phyloP scores from a whole-genome alignment of 140 eudicot species.

The Cichorium intybus region DNA sequence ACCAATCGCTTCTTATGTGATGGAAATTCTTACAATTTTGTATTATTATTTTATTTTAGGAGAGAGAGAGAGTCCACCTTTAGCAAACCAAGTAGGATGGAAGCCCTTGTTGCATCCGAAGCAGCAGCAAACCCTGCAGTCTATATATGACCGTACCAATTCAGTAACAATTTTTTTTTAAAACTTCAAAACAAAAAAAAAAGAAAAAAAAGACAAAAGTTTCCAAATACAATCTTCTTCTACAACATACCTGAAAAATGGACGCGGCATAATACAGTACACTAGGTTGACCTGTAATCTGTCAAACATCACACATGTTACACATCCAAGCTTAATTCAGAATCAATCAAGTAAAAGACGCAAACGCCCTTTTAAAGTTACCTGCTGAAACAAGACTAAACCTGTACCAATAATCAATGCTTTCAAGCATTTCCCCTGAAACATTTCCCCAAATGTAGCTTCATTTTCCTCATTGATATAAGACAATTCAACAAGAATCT shows the following conservation, averaged over 20 bases:
- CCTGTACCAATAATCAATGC: conserved; percentile 88
- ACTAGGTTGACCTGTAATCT: conserved; percentile 98
- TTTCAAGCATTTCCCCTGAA: conserved; percentile 87
- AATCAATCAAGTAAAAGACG: neutral
- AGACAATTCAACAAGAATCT: conserved; percentile 78
- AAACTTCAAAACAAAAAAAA: neutral
- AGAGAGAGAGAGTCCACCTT: conserved; percentile 50
- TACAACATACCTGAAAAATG: conserved; percentile 64
- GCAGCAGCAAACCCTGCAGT: conserved; percentile 98
- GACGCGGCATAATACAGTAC: conserved; percentile 88
- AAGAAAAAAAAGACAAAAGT: neutral
- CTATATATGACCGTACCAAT: conserved; percentile 31
- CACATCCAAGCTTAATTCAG: conserved; percentile 1
- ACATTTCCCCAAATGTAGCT: conserved; percentile 70
- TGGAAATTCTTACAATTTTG: neutral
- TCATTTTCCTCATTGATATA: conserved; percentile 62
- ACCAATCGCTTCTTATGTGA: neutral
- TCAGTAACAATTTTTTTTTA: conserved; percentile 14
- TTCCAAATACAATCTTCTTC: neutral
- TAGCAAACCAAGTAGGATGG: conserved; percentile 80
- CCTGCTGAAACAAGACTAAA: conserved; percentile 93
- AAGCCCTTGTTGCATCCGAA: conserved; percentile 91
- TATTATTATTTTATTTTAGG: neutral
- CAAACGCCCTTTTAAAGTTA: conserved; percentile 6
- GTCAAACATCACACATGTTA: conserved; percentile 15